Evolutionary conservation across 2,329 filamentous ascomycete species (phyloP).

Genomic region (Trichoderma koningiopsis): DNA sequence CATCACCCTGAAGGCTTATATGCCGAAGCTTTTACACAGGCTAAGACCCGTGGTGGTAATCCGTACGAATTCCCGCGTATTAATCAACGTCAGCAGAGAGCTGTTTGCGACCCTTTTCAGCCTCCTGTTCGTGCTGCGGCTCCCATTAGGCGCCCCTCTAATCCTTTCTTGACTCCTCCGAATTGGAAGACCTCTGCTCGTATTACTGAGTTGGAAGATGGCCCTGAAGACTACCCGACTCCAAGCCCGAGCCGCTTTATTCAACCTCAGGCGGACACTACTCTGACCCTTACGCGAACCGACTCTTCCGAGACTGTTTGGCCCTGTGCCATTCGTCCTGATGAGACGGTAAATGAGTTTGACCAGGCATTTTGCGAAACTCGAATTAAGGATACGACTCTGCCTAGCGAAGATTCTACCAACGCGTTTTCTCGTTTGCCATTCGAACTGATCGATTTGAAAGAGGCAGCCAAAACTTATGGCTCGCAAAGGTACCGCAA

Average conservation of each 20-base stretch:
- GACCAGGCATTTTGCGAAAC: constrained; percentile 23
- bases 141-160: constrained; percentile 34
- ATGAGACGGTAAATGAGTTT: constrained; percentile 17
- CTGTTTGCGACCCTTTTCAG: constrained; percentile 25
- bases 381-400: constrained; percentile 4
- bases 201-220: not conserved
- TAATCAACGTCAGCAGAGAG: not conserved
- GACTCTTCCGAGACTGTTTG: constrained; percentile 20
- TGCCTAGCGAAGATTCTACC: not conserved
- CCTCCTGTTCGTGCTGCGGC: constrained; percentile 31
- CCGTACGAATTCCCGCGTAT: not conserved
- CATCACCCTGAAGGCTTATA: not conserved
- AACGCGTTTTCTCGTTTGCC: constrained; percentile 36
- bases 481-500: constrained; percentile 13
- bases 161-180: constrained; percentile 31
- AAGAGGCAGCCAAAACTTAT: constrained; percentile 38
- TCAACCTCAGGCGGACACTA: not conserved
- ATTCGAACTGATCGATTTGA: constrained; percentile 43
- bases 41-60: not conserved
- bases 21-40: not conserved
- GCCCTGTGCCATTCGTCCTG: constrained; percentile 13
- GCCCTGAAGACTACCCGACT: not conserved
- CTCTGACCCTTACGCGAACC: constrained; percentile 1
- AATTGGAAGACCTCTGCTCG: not conserved
- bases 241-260: not conserved